Conservation (phyloP, 495 filamentous ascomycete genomes). For the Platismatia glauca region DNA sequence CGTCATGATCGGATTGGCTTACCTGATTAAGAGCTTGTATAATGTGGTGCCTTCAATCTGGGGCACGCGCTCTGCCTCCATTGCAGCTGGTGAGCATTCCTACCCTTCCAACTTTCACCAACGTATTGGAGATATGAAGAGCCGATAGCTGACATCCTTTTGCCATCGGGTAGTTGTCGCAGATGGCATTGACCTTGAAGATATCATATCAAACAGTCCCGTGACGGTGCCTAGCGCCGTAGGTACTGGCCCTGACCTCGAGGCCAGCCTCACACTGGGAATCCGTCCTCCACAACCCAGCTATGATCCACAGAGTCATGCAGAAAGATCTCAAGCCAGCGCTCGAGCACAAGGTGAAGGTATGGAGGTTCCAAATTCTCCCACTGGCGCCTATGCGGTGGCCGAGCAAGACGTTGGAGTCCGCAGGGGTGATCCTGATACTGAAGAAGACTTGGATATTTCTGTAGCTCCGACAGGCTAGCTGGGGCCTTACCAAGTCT, state of each 20-base stretch:
- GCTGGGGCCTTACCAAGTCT: background rate
- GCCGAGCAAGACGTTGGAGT: background rate
- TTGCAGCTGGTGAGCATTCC: background rate
- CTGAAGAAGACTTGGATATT: background rate
- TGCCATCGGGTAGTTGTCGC: background rate
- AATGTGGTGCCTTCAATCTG: background rate
- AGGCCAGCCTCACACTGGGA: background rate
- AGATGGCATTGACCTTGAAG: background rate
- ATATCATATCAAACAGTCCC: background rate
- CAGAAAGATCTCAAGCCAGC: background rate
- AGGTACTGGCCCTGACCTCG: background rate
- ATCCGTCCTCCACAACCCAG: conserved; percentile 2
- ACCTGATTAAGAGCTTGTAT: conserved; percentile 1
- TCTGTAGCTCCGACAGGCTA: background rate
- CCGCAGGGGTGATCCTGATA: background rate
- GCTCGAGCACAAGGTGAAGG: background rate
- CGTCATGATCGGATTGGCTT: background rate
- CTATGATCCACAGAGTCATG: background rate
- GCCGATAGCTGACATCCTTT: background rate
- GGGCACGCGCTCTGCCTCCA: background rate
- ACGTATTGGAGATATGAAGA: background rate
- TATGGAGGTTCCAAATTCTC: background rate
- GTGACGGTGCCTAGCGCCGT: background rate
- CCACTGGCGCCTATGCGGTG: background rate
- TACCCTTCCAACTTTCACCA: background rate